Percentiles rank a stretch among this genome's conserved stretches.
phyloP scores from a whole-genome alignment of 2,329 filamentous ascomycete genomes.

The Trichoderma asperellum region DNA sequence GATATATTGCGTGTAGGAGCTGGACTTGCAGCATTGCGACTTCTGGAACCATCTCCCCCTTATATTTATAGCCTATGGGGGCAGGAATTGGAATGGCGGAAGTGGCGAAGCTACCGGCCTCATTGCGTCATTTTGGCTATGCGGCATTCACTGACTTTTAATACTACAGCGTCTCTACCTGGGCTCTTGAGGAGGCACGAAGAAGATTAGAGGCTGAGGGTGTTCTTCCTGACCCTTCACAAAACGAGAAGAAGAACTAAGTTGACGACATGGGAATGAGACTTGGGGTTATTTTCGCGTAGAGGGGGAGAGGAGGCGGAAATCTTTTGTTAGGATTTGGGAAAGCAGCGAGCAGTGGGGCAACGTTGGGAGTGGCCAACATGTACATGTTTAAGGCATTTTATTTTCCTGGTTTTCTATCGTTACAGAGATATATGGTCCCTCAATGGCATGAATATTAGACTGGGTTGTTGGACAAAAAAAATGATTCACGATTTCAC shows the following conservation, averaged over 20 bases:
- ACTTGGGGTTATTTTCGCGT: conserved; percentile 12
- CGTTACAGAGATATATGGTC: conserved; percentile 36
- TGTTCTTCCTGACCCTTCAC: conserved; percentile 77
- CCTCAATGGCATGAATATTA: conserved; percentile 41
- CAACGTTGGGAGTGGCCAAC: conserved; percentile 33
- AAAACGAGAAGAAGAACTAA: conserved; percentile 58
- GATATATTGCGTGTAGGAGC: not conserved
- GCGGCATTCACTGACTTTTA: conserved; percentile 37
- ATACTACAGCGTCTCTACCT: conserved; percentile 87
- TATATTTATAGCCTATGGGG: not conserved
- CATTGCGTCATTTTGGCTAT: conserved; percentile 36
- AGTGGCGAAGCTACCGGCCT: not conserved
- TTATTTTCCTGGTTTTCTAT: conserved; percentile 33
- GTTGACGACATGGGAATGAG: conserved; percentile 2
- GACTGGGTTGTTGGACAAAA: conserved; percentile 32
- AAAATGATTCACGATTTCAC: conserved; percentile 8
- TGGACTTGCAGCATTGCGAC: not conserved
- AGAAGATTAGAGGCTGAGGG: conserved; percentile 95
- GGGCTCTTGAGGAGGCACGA: conserved; percentile 96
- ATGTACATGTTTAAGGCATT: conserved; percentile 43
- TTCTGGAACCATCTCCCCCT: not conserved
- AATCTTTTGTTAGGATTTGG: conserved; percentile 27
- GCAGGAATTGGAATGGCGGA: not conserved
- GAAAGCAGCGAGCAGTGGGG: conserved; percentile 29
- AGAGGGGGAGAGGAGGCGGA: conserved; percentile 29